phyloP scores from a whole-genome alignment of 306 rosid species.

The Vicia villosa region DNA sequence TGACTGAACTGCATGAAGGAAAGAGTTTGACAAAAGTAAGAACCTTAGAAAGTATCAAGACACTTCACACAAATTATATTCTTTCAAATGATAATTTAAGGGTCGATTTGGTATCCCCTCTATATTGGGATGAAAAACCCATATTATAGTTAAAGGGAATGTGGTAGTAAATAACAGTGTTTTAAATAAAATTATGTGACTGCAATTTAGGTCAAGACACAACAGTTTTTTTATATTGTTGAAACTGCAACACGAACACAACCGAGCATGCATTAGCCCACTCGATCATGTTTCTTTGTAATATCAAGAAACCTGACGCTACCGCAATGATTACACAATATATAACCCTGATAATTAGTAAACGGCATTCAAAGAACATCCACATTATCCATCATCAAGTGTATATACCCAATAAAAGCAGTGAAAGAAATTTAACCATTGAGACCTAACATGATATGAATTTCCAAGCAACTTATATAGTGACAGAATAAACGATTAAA shows the following conservation, averaged over 20 bases:
- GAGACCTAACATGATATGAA: neutral
- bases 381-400: slow-evolving; percentile 21
- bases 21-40: slow-evolving; percentile 32
- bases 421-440: neutral
- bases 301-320: neutral
- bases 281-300: neutral
- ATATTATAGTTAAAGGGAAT: neutral
- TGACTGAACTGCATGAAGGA: slow-evolving; percentile 54
- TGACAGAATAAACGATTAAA: neutral
- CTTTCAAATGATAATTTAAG: no score
- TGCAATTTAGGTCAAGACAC: neutral
- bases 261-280: neutral
- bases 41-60: slow-evolving; percentile 10
- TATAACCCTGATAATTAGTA: neutral
- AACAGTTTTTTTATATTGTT: neutral
- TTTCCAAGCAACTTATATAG: slow-evolving; percentile 2
- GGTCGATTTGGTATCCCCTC: no score
- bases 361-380: slow-evolving; percentile 15
- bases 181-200: neutral
- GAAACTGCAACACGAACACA: neutral
- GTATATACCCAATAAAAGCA: slow-evolving; percentile 10
- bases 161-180: neutral
- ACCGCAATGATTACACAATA: neutral
- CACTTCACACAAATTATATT: slow-evolving; percentile 9
- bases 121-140: no score